Base-by-base conservation (phyloP, 768 basidiomycete genomes). In the Melanogaster broomeanus region DNA sequence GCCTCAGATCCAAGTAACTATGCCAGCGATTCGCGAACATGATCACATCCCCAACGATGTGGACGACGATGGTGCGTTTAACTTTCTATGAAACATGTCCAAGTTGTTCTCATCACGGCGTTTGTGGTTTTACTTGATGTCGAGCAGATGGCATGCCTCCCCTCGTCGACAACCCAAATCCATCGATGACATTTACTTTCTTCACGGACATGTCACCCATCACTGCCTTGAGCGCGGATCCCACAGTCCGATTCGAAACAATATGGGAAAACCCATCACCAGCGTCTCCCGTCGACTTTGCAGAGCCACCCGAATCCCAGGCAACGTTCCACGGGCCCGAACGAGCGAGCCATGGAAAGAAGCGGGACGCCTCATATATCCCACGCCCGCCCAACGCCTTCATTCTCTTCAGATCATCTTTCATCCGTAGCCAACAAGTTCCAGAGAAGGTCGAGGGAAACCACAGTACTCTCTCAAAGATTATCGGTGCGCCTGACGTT, bases 331-430 rank as follows among this genome's bases (percentile, higher is more conserved):
- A 63, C 53, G 72, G 56, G 3, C 68, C 61, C 56, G 68, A 72
- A 49, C 77, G 77, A 21, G 52, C 64, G 15, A 78, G 76, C 49
- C 83, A 86, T 62, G 76, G 75, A 51, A 86, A 82, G 74, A 80
- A 81, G 62, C 80, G 83, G 48, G 84, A 86, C 61, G 80, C 84
- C 48, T 81, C 80, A 2, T 85, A 90, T 68, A 91, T 90, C 68
- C 89, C 88, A 37, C 84, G 89, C 42, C 88, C 89, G 7, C 88
- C 88, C 22, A 91, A 90, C 70, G 88, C 89, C 52, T 91, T 90
- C 72, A 91, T 90, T 60, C 84, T 90, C 67, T 91, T 90, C 69
- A 82, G 88, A 59, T 87, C 86, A 21, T 83, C 81, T 27, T 90
- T 90, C 71, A 88, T 90, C 66, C 77, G 79, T 28, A 83, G 81